phyloP scores from a whole-genome alignment of 352 stramenopile genomes.

The Phytophthora pinifolia region DNA sequence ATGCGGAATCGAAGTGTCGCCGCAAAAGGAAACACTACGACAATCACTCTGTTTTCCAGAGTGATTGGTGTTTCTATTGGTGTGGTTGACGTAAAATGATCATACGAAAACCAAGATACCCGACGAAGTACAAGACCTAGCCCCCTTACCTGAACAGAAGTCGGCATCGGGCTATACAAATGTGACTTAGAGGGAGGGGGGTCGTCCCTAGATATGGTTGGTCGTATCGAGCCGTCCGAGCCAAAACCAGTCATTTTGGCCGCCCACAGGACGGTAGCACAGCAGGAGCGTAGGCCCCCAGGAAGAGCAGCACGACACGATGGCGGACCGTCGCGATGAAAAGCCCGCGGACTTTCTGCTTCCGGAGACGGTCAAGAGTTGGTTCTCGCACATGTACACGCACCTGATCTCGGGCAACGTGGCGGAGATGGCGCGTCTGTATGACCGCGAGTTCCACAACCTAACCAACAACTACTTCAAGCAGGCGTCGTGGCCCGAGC shows the following conservation, averaged over 20 bases:
- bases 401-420: constrained; percentile 83
- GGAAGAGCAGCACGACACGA: constrained; percentile 25
- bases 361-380: constrained; percentile 87
- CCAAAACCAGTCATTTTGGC: constrained; percentile 60
- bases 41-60: too few species aligned
- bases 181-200: constrained; percentile 7
- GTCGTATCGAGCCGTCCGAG: constrained; percentile 15
- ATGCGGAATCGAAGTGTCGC: constrained; percentile 11
- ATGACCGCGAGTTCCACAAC: constrained; percentile 88
- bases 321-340: constrained; percentile 73
- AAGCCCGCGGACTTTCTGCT: constrained; percentile 88
- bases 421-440: constrained; percentile 80
- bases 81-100: constrained; percentile 6
- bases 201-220: constrained; percentile 34
- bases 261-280: constrained; percentile 13
- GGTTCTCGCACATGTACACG: constrained; percentile 89
- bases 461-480: constrained; percentile 95
- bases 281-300: not conserved
- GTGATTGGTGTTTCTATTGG: too few species aligned
- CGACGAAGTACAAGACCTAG: constrained; percentile 1
- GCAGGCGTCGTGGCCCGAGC: constrained; percentile 93
- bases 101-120: constrained; percentile 19
- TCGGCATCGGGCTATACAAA: constrained; percentile 24
- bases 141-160: not conserved
- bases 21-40: constrained; percentile 1